Evolutionary conservation across 306 rosid genomes (phyloP), one percentile per base, ranked within the genome.

Genomic region (Macrotyloma uniflorum): DNA sequence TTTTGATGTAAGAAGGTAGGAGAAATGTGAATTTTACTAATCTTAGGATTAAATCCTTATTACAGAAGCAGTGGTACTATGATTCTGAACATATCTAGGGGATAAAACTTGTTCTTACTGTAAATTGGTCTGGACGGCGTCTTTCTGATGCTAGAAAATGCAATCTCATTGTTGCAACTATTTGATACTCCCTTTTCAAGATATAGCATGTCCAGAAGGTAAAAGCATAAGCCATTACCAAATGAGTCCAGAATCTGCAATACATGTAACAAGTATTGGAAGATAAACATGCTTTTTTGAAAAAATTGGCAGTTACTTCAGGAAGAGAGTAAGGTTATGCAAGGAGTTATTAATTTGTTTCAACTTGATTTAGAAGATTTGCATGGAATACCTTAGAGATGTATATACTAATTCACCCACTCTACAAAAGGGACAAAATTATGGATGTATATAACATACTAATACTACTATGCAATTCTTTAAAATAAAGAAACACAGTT

Each of bases 171-270:
- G 89, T 64, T 28, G 99, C 96, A 83, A 92, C 86, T 20, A 68
- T 86, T 75, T 89, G 90, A 69, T 95, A 95, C 89, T 95, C 99
- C 85, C 79, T 88, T 80, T 84, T 91, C 84, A 95, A 85, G 69
- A 90, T 85, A 80, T 90, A 91, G 85, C 96, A 95, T 23, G 98
- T 88, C 97, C 98, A 95, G 74, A 91, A 87, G 70, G 99, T 93
- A 87, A 95, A 95, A 67, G 83, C 93, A 86, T 95, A 95, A 54
- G 98, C 98, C 98, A 95, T 95, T 72, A 88, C 90, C 86, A 93
- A 81, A 85, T 95, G 99, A 74, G 99, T 91, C 99, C 98, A 95
- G 82, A 95, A 95, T 87, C 99, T 95, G 93, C 84, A 86, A 84
- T 64, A 75, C 19, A 73, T 38, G 35, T 40, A 72, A 65, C 65